Evolutionary conservation across 192 early-diverging fungal species (phyloP).

Genomic region (Podila verticillata): DNA sequence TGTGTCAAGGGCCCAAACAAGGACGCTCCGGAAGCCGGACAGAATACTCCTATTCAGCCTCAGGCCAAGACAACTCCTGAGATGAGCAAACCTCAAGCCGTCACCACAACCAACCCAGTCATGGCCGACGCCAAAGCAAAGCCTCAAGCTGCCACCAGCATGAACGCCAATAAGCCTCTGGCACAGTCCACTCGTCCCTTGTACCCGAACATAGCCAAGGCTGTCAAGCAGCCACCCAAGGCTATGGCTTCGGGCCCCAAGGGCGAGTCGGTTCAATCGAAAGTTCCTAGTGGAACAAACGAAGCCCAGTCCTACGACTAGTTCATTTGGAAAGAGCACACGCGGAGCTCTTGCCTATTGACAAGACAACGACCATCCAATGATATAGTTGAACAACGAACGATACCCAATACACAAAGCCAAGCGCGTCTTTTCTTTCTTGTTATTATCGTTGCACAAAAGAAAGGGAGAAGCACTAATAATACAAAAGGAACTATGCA

Average conservation of each 20-base stretch:
- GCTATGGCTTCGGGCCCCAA: background rate
- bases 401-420: too few relatives aligned
- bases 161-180: background rate
- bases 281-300: too few relatives aligned
- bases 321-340: too few relatives aligned
- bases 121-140: too few relatives aligned
- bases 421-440: too few relatives aligned
- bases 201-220: background rate
- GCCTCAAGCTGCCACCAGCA: background rate
- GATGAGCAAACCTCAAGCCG: background rate
- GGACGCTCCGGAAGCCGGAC: background rate
- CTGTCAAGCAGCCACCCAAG: background rate
- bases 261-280: too few relatives aligned
- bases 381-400: too few relatives aligned
- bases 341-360: too few relatives aligned
- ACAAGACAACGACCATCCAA: too few relatives aligned
- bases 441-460: background rate
- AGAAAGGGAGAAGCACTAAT: background rate
- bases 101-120: background rate
- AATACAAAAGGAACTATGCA: conserved; percentile 23
- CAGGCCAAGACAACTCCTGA: background rate
- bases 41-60: background rate
- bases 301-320: too few relatives aligned
- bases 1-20: conserved; percentile 10
- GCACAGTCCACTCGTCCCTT: background rate